Percentiles rank a stretch among this genome's conserved stretches.
These are phyloP conservation scores for Rhododendron henanense DNA, from an alignment of 148 eudicot species.

Conservation along the genomic window DNA sequence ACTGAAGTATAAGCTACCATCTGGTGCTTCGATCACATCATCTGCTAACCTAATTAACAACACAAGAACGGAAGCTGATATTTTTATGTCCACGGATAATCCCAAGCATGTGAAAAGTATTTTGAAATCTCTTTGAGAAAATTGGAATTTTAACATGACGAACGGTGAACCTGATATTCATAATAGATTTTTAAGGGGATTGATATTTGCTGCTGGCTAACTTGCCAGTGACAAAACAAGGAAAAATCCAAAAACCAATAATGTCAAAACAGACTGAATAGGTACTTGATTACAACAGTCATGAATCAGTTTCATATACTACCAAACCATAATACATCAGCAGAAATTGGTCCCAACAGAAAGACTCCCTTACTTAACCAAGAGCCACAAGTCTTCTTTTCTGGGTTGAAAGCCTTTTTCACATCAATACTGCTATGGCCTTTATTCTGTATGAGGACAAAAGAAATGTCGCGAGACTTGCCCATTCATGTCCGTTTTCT, in stretches of 20 bases:
- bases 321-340: not conserved
- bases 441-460: not conserved
- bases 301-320: not conserved
- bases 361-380: not conserved
- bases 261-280: no score
- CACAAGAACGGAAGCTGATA: not conserved
- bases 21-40: conserved; percentile 72
- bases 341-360: not conserved
- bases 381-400: not conserved
- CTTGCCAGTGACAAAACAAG: not conserved
- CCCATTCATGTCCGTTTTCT: not conserved
- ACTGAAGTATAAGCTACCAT: conserved; percentile 78
- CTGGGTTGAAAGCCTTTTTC: not conserved
- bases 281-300: not conserved
- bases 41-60: conserved; percentile 60
- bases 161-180: not conserved
- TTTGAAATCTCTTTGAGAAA: not conserved
- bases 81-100: not conserved
- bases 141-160: not conserved
- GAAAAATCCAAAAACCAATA: not conserved
- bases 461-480: not conserved
- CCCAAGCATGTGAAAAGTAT: not conserved
- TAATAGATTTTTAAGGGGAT: not conserved
- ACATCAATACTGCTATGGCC: not conserved
- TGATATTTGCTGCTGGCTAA: not conserved